A percentile compares a stretch with the other conserved stretches of the same genome.
Evolutionary conservation across 2,329 filamentous ascomycete species (phyloP).

Genomic region (Penicillium sp.): DNA sequence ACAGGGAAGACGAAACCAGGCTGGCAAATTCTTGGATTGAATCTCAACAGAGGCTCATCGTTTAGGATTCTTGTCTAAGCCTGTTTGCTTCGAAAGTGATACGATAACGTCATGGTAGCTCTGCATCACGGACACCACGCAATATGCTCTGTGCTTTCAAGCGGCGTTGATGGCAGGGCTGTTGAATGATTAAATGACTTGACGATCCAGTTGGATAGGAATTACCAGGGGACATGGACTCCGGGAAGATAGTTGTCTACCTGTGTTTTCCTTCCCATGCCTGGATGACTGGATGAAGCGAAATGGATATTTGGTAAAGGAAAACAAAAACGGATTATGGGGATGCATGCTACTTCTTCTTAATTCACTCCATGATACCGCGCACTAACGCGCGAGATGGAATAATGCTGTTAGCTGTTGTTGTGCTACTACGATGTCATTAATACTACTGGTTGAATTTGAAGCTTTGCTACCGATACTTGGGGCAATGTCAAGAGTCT

Average conservation of each 20-base stretch:
- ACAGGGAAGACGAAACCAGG: not conserved
- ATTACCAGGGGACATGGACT: not conserved
- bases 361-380: constrained; percentile 6
- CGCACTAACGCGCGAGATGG: not conserved
- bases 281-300: not conserved
- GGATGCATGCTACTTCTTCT: not conserved
- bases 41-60: not conserved
- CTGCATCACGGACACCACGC: not conserved
- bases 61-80: not conserved
- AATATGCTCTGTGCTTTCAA: not conserved
- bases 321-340: not conserved
- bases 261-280: not conserved
- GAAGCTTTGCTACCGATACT: constrained; percentile 13
- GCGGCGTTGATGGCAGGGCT: constrained; percentile 4
- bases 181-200: constrained; percentile 15
- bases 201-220: constrained; percentile 2
- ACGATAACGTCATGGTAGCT: not conserved
- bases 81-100: not conserved
- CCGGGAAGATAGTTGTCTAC: not conserved
- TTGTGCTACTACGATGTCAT: constrained; percentile 16
- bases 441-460: constrained; percentile 16
- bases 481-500: constrained; percentile 4
- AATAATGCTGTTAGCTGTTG: constrained; percentile 1
- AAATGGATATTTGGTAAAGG: constrained; percentile 7
- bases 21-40: not conserved